A percentile compares a stretch with the other conserved stretches of the same genome.
phyloP scores from a whole-genome alignment of 176 grass and related monocot species.

The Juncus effusus region DNA sequence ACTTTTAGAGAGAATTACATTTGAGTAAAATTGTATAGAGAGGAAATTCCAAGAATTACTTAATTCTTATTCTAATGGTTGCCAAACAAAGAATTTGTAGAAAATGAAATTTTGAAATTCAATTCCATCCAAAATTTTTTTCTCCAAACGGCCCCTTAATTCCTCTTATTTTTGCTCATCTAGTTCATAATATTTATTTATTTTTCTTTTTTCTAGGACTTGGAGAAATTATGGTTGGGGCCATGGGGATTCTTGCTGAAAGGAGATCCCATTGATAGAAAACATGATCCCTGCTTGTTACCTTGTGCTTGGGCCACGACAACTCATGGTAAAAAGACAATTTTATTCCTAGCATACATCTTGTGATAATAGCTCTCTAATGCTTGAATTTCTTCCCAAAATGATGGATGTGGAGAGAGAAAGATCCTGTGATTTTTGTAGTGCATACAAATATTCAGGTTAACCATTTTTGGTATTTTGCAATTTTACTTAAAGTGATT shows the following conservation, averaged over 20 bases:
- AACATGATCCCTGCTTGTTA: slow-evolving; percentile 48
- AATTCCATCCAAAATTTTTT: too few relatives aligned
- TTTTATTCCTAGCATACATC: slow-evolving; percentile 39
- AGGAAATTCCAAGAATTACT: too few relatives aligned
- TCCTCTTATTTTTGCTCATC: slow-evolving; percentile 1
- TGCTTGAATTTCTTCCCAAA: slow-evolving; percentile 24
- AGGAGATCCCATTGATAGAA: slow-evolving; percentile 38
- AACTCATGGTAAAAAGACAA: slow-evolving; percentile 62
- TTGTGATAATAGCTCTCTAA: too few relatives aligned
- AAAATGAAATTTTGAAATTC: too few relatives aligned
- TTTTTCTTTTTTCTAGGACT: slow-evolving; percentile 40
- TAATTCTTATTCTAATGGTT: too few relatives aligned
- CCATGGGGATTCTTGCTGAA: slow-evolving; percentile 85
- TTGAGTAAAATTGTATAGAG: too few relatives aligned
- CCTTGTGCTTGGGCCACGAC: slow-evolving; percentile 71
- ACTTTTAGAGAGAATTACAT: too few relatives aligned
- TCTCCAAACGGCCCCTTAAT: too few relatives aligned
- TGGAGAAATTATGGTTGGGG: slow-evolving; percentile 84
- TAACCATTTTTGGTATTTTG: neutral
- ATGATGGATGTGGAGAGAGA: slow-evolving; percentile 42
- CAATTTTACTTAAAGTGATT: too few relatives aligned
- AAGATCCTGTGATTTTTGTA: slow-evolving; percentile 77
- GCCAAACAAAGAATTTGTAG: too few relatives aligned
- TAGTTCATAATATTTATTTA: slow-evolving; percentile 12
- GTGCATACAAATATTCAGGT: slow-evolving; percentile 78